Percentiles rank a stretch among this genome's conserved stretches.
Conservation (phyloP, 164 flowering plant species). For the Paratinospora sagittata region DNA sequence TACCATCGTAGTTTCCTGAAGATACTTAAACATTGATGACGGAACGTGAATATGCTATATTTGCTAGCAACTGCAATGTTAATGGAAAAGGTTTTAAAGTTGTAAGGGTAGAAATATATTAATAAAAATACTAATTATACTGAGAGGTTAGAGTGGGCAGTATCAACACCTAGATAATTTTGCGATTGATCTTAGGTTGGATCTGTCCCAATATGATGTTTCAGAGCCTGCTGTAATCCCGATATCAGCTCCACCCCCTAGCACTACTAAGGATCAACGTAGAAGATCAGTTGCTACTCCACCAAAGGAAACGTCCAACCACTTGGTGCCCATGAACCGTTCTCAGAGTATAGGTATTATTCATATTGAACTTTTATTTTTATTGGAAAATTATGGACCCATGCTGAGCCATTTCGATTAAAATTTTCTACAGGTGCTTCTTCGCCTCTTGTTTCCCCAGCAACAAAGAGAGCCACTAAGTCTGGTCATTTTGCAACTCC, state of each 20-base stretch:
- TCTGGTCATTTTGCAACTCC: constrained; percentile 24
- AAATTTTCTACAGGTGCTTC: constrained; percentile 16
- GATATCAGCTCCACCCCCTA: constrained; percentile 27
- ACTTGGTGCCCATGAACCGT: constrained; percentile 6
- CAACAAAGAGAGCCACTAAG: constrained; percentile 15
- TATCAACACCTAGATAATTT: background rate
- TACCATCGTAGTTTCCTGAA: background rate
- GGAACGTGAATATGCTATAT: no score
- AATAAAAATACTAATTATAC: background rate
- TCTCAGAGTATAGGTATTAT: constrained; percentile 3
- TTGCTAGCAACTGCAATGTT: background rate
- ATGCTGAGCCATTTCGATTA: background rate
- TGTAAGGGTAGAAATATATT: background rate
- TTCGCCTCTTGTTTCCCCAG: constrained; percentile 32
- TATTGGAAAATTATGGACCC: constrained; percentile 3
- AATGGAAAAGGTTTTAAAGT: background rate
- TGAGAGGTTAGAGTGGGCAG: background rate
- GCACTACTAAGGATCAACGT: constrained; percentile 20
- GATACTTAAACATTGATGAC: no score
- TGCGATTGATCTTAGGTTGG: constrained; percentile 9
- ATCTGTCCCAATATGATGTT: constrained; percentile 14
- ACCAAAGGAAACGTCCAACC: constrained; percentile 17
- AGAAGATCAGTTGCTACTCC: constrained; percentile 38
- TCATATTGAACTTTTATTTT: background rate
- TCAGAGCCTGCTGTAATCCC: constrained; percentile 32